A percentile compares a stretch with the other conserved stretches of the same genome.
phyloP scores from a whole-genome alignment of 1,284 basidiomycete genomes.

The Singerocomus rubriflavus region DNA sequence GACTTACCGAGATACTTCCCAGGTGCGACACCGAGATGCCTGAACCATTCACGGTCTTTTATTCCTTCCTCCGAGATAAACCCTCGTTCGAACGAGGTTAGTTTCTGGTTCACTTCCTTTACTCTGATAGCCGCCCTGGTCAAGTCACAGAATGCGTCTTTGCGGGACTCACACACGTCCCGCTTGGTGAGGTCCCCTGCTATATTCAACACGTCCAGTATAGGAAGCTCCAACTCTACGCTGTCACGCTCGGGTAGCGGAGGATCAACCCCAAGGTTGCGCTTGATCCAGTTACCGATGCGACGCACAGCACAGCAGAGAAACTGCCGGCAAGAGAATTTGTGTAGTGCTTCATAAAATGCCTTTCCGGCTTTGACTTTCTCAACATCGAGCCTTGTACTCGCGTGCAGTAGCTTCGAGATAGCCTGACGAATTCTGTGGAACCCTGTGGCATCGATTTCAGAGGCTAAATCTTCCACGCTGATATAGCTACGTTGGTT shows the following conservation, averaged over 20 bases:
- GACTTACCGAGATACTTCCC: slow-evolving; percentile 81
- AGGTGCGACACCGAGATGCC: slow-evolving; percentile 84
- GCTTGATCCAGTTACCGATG: slow-evolving; percentile 29
- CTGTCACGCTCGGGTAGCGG: slow-evolving; percentile 10
- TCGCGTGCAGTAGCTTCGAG: slow-evolving; percentile 47
- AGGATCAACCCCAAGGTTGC: slow-evolving; percentile 21
- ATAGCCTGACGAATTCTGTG: slow-evolving; percentile 48
- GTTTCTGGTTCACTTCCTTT: slow-evolving; percentile 64
- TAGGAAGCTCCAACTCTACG: slow-evolving; percentile 16
- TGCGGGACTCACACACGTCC: slow-evolving; percentile 6
- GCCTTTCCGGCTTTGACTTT: slow-evolving; percentile 36
- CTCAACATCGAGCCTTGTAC: slow-evolving; percentile 53
- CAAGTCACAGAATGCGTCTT: slow-evolving; percentile 37
- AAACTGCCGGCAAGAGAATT: slow-evolving; percentile 3
- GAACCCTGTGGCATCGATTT: slow-evolving; percentile 42
- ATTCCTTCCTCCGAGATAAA: slow-evolving; percentile 82
- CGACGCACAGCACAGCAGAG: slow-evolving; percentile 3
- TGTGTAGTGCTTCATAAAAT: slow-evolving; percentile 36
- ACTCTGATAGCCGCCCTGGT: slow-evolving; percentile 63
- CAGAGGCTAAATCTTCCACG: slow-evolving; percentile 43
- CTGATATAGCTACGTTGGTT: slow-evolving; percentile 31
- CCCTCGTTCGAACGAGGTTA: slow-evolving; percentile 77
- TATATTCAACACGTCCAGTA: not conserved
- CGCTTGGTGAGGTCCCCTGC: not conserved
- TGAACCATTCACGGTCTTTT: slow-evolving; percentile 81